Conservation (phyloP, 2,329 filamentous ascomycete genomes). For the Colletotrichum sp. region DNA sequence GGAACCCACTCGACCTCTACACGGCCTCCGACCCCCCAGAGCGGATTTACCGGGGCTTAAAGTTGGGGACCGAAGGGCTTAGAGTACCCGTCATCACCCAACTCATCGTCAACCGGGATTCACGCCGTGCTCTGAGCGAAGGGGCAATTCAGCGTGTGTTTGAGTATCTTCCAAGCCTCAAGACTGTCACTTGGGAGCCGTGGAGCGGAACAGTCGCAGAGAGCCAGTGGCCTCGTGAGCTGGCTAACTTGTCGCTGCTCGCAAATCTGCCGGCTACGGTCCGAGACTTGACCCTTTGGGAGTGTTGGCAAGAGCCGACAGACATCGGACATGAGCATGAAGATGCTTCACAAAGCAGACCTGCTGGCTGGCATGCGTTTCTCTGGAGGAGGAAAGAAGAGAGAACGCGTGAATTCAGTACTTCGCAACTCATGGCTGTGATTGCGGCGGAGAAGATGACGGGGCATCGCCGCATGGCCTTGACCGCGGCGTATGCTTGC, state of each 20-base stretch:
- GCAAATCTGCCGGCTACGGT: background rate
- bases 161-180: background rate
- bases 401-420: background rate
- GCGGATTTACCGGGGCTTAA: no score
- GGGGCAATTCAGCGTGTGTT: background rate
- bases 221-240: background rate
- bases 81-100: background rate
- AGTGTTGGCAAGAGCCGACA: background rate
- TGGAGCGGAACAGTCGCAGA: background rate
- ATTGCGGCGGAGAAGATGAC: background rate
- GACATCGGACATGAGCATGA: background rate
- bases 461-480: background rate
- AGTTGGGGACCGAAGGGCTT: background rate
- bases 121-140: background rate
- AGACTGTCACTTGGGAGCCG: background rate
- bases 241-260: background rate
- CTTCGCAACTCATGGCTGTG: background rate
- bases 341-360: background rate
- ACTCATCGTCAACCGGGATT: background rate
- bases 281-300: accelerated
- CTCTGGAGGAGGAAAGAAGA: background rate
- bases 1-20: background rate
- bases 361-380: background rate
- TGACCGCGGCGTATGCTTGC: background rate
- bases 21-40: background rate